Percentiles rank a stretch among this genome's conserved stretches.
phyloP scores from a whole-genome alignment of 2,329 filamentous ascomycete species.

The Hypoxylon sp. region DNA sequence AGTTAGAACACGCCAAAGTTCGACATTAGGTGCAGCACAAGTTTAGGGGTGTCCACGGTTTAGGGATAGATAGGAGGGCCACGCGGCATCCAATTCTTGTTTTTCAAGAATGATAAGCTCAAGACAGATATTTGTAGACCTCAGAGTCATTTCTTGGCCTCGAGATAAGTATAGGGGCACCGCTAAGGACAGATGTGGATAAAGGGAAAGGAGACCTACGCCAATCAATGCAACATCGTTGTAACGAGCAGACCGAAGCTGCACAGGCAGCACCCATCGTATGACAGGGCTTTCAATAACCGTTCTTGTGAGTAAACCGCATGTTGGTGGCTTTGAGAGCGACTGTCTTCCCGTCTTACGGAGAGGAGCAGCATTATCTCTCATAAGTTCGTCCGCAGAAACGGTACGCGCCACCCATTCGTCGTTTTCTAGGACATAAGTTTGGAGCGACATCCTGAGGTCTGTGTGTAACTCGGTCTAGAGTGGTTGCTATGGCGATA shows the following conservation, averaged over 20 bases:
- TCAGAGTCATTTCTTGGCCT: neutral
- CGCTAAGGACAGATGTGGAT: neutral
- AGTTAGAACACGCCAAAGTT: conserved; percentile 19
- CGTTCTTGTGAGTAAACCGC: conserved; percentile 83
- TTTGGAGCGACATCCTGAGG: conserved; percentile 64
- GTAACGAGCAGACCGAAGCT: conserved; percentile 74
- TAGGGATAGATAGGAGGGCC: neutral
- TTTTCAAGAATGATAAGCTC: neutral
- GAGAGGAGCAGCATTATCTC: conserved; percentile 52
- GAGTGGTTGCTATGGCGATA: neutral
- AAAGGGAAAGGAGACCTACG: conserved; percentile 60
- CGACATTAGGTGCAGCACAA: too few species aligned
- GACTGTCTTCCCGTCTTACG: conserved; percentile 48
- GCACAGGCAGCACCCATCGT: conserved; percentile 83
- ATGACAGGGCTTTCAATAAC: conserved; percentile 80
- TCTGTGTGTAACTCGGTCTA: neutral
- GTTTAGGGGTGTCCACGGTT: neutral
- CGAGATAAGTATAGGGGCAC: neutral
- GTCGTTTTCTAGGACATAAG: conserved; percentile 65
- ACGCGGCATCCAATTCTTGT: neutral
- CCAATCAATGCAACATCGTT: conserved; percentile 92
- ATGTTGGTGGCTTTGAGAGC: conserved; percentile 60
- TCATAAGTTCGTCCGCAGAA: conserved; percentile 54
- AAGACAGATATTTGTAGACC: neutral
- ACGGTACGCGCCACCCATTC: conserved; percentile 69